A percentile compares a stretch with the other conserved stretches of the same genome.
Conservation (phyloP, 768 basidiomycete species). For the Naganishia friedmannii region DNA sequence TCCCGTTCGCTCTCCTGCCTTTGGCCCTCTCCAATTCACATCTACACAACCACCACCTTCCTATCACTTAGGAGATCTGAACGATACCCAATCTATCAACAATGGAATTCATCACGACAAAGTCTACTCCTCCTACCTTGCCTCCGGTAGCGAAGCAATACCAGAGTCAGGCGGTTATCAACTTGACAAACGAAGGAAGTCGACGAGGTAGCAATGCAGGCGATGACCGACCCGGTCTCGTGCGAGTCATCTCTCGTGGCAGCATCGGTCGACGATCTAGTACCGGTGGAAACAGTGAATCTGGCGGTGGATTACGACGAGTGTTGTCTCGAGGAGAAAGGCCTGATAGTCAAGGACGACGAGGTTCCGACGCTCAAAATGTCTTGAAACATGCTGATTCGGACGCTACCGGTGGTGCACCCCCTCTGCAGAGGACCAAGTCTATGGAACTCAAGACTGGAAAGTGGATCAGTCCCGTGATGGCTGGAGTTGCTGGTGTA, state of each 20-base stretch:
- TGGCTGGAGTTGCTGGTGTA: conserved; percentile 23
- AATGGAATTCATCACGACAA: conserved; percentile 22
- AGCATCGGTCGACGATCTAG: conserved; percentile 25
- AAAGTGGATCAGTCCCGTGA: conserved; percentile 22
- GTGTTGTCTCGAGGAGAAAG: conserved; percentile 18
- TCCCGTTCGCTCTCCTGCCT: not conserved
- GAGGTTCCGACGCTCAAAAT: conserved; percentile 14
- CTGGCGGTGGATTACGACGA: conserved; percentile 13
- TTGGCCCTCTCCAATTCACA: not conserved
- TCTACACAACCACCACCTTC: not conserved
- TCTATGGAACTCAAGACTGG: conserved; percentile 12
- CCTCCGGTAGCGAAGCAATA: conserved; percentile 19
- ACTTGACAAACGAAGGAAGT: conserved; percentile 9
- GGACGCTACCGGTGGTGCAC: not conserved
- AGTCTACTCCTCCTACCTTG: conserved; percentile 7
- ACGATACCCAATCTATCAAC: not conserved
- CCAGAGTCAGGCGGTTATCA: conserved; percentile 21
- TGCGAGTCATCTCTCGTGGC: conserved; percentile 21
- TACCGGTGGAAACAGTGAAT: not conserved
- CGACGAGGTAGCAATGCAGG: conserved; percentile 15
- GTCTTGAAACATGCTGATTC: conserved; percentile 5
- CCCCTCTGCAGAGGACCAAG: conserved; percentile 21
- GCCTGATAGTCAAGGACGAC: conserved; percentile 17
- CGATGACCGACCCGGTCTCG: conserved; percentile 15
- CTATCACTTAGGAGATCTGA: not conserved